Percentiles rank a stretch among this genome's conserved stretches.
phyloP scores from a whole-genome alignment of 768 basidiomycete species.

The Suillus discolor region DNA sequence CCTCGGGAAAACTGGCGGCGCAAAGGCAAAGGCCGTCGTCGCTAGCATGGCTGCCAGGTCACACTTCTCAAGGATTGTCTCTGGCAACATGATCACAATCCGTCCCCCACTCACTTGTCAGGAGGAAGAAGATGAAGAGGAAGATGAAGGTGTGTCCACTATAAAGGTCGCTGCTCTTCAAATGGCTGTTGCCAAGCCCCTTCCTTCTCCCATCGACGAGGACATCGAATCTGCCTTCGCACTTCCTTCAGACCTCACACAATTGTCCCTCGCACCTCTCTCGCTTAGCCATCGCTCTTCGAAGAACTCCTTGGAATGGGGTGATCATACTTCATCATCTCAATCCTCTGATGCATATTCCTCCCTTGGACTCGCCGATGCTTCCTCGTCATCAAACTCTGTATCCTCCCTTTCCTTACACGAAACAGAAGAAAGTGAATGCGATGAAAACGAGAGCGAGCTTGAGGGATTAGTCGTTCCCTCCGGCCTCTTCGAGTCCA shows the following conservation, averaged over 20 bases:
- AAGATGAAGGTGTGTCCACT: slow-evolving; percentile 82
- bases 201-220: slow-evolving; percentile 53
- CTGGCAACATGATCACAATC: slow-evolving; percentile 48
- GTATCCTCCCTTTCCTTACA: slow-evolving; percentile 65
- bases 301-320: slow-evolving; percentile 85
- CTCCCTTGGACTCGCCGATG: slow-evolving; percentile 72
- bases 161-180: slow-evolving; percentile 70
- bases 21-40: slow-evolving; percentile 44
- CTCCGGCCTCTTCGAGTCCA: slow-evolving; percentile 71
- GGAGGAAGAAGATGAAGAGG: slow-evolving; percentile 60
- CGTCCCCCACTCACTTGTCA: slow-evolving; percentile 60
- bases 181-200: slow-evolving; percentile 36
- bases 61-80: slow-evolving; percentile 37
- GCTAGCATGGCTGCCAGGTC: slow-evolving; percentile 42
- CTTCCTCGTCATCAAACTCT: slow-evolving; percentile 72
- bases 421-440: slow-evolving; percentile 72
- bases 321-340: slow-evolving; percentile 77
- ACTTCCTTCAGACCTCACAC: slow-evolving; percentile 78
- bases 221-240: slow-evolving; percentile 86
- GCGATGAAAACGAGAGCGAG: slow-evolving; percentile 69
- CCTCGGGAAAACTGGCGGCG: slow-evolving; percentile 57
- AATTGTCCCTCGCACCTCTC: slow-evolving; percentile 78
- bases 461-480: slow-evolving; percentile 84
- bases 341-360: slow-evolving; percentile 90
- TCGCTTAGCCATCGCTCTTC: slow-evolving; percentile 77